phyloP scores from a whole-genome alignment of 1,284 basidiomycete genomes.

The Veloboletus limbatus region DNA sequence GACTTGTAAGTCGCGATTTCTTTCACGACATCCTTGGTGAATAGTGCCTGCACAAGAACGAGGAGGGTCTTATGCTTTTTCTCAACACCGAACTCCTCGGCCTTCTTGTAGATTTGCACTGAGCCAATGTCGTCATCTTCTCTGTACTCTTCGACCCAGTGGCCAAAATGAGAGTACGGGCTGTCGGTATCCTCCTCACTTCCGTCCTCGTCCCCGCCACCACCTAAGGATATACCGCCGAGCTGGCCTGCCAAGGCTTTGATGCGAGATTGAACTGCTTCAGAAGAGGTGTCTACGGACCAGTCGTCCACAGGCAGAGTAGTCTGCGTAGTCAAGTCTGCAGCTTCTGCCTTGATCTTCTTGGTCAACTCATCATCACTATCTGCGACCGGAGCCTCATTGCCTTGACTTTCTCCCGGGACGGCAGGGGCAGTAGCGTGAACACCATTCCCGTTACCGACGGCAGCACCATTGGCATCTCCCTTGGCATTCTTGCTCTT shows the following conservation, averaged over 20 bases:
- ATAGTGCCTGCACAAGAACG: slow-evolving; percentile 85
- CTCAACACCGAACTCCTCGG: slow-evolving; percentile 88
- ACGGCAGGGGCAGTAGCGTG: slow-evolving; percentile 29
- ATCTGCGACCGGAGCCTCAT: slow-evolving; percentile 46
- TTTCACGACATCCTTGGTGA: slow-evolving; percentile 71
- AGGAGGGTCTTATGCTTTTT: slow-evolving; percentile 95
- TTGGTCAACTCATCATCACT: slow-evolving; percentile 81
- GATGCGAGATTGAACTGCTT: slow-evolving; percentile 86
- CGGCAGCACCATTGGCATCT: slow-evolving; percentile 46
- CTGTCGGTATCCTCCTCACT: slow-evolving; percentile 87
- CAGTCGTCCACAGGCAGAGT: slow-evolving; percentile 73
- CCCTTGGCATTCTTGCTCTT: slow-evolving; percentile 71
- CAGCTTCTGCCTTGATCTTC: slow-evolving; percentile 86
- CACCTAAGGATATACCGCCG: slow-evolving; percentile 37
- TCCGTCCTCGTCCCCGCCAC: slow-evolving; percentile 65
- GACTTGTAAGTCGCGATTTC: slow-evolving; percentile 76
- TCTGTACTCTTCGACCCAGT: slow-evolving; percentile 84
- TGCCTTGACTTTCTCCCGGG: slow-evolving; percentile 33
- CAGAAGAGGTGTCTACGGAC: slow-evolving; percentile 90
- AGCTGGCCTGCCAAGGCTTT: slow-evolving; percentile 73
- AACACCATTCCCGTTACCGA: slow-evolving; percentile 49
- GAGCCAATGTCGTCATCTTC: slow-evolving; percentile 49
- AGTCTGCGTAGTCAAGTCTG: slow-evolving; percentile 64
- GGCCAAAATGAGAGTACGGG: slow-evolving; percentile 82
- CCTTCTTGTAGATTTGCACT: slow-evolving; percentile 82